Base-by-base conservation (phyloP, 164 flowering plant species). In the Cinnamomum micranthum region DNA sequence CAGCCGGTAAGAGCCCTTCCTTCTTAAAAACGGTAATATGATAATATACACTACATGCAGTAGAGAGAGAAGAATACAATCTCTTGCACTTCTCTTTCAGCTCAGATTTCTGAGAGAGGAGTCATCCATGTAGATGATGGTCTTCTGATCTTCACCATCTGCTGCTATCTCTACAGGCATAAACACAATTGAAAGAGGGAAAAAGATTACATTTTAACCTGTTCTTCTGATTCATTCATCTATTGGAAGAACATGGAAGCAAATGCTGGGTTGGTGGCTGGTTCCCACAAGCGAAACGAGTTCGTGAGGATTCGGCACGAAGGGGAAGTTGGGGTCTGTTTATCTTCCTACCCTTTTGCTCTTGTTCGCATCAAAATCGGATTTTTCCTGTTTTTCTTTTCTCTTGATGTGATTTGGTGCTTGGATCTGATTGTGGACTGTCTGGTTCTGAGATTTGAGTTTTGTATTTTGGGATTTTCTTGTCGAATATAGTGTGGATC, bases 181-280 rank as follows among this genome's bases (percentile, higher is more conserved):
- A 64, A 9, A 22, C 12, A 13, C 23, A 64, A 64, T 4, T 6
- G 47, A 7, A 41, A 9, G 47, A 41, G 47, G 11, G 10, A 9
- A 41, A 7, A 41, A 41, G 47, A 41, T 41, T 9, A 6, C 11
- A 41, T 10, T 23, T 64, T 64, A 10, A 10, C 25, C 25, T 20
- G 5, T 10, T 17, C 24, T 60, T 35, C 47, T 35, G 47, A 2
- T 41, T 41, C 47, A 6, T 41, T 41, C 10, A 41, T 41, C 47
- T 23, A 12, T 58, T 52, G 73, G 70, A 35, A 80, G 63, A 66
- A 60, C 59, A 92, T 93, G 98, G 93, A 91, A 71, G 88, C 93
- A 2, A 89, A 80, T 79, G 97, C 82, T 23, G 98, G 97, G 20
- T 74, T 95, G 95, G 95, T 91, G 33, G 98, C 98, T 72, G 97